These are phyloP conservation scores for Candida tunisiensis DNA, from an alignment of 1,139 yeast species.

Conservation along the genomic window DNA sequence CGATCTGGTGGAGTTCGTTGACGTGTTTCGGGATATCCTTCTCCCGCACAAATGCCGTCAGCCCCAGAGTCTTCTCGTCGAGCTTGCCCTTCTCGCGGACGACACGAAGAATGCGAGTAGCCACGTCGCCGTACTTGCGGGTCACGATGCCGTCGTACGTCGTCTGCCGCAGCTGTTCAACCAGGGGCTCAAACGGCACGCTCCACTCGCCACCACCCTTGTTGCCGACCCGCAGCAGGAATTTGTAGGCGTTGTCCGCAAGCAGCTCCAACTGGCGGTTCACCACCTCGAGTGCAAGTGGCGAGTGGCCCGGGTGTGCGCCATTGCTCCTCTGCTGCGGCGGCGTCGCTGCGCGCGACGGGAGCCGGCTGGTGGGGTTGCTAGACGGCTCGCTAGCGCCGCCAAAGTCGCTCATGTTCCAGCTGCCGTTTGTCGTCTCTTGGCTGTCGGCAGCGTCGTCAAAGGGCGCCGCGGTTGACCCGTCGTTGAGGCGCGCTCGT, in stretches of 20 bases:
- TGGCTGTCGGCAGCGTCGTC: slow-evolving; percentile 10
- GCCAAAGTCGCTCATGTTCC: background rate
- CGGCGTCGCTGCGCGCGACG: background rate
- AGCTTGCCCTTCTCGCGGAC: slow-evolving; percentile 50
- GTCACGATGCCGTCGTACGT: slow-evolving; percentile 47
- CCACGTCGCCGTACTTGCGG: slow-evolving; percentile 26
- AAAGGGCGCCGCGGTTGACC: slow-evolving; percentile 8
- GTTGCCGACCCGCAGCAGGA: slow-evolving; percentile 16
- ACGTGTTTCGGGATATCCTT: slow-evolving; percentile 44
- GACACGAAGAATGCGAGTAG: slow-evolving; percentile 51
- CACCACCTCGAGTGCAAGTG: slow-evolving; percentile 10
- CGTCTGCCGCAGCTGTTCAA: slow-evolving; percentile 27
- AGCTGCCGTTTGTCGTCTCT: slow-evolving; percentile 1
- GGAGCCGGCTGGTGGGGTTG: background rate
- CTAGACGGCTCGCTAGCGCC: background rate
- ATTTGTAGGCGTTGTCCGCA: slow-evolving; percentile 10
- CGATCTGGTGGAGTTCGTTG: slow-evolving; percentile 19
- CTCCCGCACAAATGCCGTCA: slow-evolving; percentile 59
- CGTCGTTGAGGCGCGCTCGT: slow-evolving; percentile 3
- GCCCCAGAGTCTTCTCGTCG: slow-evolving; percentile 74
- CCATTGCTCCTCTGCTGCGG: background rate
- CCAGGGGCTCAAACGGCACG: slow-evolving; percentile 20
- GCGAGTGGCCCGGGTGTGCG: no score
- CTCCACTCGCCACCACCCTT: slow-evolving; percentile 25
- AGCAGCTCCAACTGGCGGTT: slow-evolving; percentile 28